Base-by-base conservation (phyloP, 345 rosid species). In the Salix purpurea region DNA sequence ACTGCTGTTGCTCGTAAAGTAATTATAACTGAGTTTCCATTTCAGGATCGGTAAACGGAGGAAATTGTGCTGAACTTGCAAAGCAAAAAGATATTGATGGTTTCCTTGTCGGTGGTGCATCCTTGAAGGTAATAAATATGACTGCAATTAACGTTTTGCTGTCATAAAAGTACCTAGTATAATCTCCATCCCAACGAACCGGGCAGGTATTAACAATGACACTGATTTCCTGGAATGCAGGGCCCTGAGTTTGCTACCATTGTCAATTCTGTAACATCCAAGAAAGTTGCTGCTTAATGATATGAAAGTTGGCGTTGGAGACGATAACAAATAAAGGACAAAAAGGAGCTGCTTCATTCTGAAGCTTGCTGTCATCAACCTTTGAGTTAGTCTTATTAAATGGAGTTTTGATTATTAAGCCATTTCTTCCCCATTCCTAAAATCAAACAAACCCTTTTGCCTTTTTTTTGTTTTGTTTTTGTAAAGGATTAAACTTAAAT, bases 1-100 rank as follows among this genome's bases (percentile, higher is more conserved):
- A 8, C 32, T 78, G 23, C 61, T 58, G 60, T 37, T 58, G 37
- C 34, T 42, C 14, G 10, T 65, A 54, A 67, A 62, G 32, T 32
- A 58, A 36, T 64, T 64, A 46, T 64, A 23, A 28, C 13, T 69
- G 73, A 36, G 19, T 76, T 77, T 32, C 32, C 67, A 69, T 72
- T 74, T 11, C 84, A 94, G 98, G 99, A 73, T 96, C 98, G 0
- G 99, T 96, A 69, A 96, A 96, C 75, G 98, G 98, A 85, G 83
- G 97, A 80, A 96, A 96, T 66, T 89, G 91, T 32, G 92, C 84
- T 16, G 98, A 96, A 85, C 98, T 96, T 76, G 95, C 99, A 1
- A 96, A 94, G 82, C 77, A 94, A 87, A 97, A 96, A 86, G 99
- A 94, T 70, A 96, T 96, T 71, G 99, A 94, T 80, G 99, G 99